Evolutionary conservation across 257 asterid species (phyloP).

Genomic region (Nicotiana undulata): DNA sequence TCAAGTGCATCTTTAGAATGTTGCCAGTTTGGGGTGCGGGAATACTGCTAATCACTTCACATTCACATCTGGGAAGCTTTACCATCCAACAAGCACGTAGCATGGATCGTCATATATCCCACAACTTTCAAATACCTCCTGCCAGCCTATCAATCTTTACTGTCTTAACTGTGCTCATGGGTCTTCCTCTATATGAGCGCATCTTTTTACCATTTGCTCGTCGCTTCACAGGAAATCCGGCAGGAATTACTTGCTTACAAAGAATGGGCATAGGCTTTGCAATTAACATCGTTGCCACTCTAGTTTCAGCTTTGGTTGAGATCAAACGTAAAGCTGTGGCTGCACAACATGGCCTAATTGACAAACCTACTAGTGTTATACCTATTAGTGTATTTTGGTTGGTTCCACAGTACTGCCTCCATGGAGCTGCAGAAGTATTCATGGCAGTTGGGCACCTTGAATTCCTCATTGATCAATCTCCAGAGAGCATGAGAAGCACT

Average conservation of each 20-base stretch:
- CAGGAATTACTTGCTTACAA: constrained; percentile 59
- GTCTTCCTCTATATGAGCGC: constrained; percentile 57
- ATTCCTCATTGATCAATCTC: constrained; percentile 67
- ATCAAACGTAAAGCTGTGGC: constrained; percentile 59
- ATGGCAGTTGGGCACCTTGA: constrained; percentile 62
- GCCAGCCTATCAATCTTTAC: constrained; percentile 63
- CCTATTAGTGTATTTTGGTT: constrained; percentile 70
- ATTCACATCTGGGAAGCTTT: constrained; percentile 52
- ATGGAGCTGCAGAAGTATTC: constrained; percentile 64
- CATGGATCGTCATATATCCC: constrained; percentile 57
- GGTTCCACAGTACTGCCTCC: constrained; percentile 65
- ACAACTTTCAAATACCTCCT: constrained; percentile 56
- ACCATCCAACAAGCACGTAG: constrained; percentile 62
- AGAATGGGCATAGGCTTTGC: constrained; percentile 68
- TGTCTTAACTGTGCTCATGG: constrained; percentile 37
- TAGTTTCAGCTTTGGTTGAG: constrained; percentile 49
- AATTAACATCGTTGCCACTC: constrained; percentile 42
- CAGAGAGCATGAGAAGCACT: constrained; percentile 82
- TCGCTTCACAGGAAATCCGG: constrained; percentile 34
- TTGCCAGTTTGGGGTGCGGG: constrained; percentile 73
- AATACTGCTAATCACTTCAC: constrained; percentile 48
- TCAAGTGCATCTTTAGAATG: constrained; percentile 52
- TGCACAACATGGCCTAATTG: constrained; percentile 29
- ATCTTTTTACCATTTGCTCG: constrained; percentile 54
- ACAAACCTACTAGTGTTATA: constrained; percentile 37